Evolutionary conservation across 2,329 filamentous ascomycete species (phyloP), one percentile per base, ranked within the genome.

Genomic region (Coniochaeta sp.): DNA sequence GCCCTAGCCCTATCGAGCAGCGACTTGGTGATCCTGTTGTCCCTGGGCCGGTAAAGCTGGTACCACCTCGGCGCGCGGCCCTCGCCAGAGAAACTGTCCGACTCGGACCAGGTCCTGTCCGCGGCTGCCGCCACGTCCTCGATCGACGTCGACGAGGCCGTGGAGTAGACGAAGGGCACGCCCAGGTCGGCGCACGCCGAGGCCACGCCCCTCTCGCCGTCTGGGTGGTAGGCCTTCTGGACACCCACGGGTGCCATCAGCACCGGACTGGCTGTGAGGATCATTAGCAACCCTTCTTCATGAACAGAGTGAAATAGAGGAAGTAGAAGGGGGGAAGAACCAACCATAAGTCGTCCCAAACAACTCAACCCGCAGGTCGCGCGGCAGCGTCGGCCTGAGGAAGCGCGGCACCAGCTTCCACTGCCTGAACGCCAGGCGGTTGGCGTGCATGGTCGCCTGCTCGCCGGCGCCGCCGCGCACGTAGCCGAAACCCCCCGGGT

Each of bases 31-130:
- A 91, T 76, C 3, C 86, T 82, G 58, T 91, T 81, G 59, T 84
- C 81, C 22, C 79, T 73, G 0, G 89, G 88, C 86, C 88, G 91
- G 74, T 92, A 92, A 0, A 92, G 79, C 69, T 92, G 89, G 69
- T 81, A 92, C 87, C 87, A 92, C 12, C 87, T 76, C 34, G 80
- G 76, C 0, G 83, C 73, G 8, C 40, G 2, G 0, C 83, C 73
- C 3, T 28, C 9, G 9, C 52, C 50, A 14, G 58, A 14, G 11
- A 16, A 52, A 36, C n/a, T 47, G n/a, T 60, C 52, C 8, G 60
- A 33, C 7, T 58, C 14, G 6, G 56, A 16, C 26, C n/a, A 34
- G 33, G 50, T 40, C 28, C 58, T 28, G 0, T 81, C 81, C 58
- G 80, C 84, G 0, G 84, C 84, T 8, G 76, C 67, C 0, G 85